These are phyloP conservation scores for Gnaphalium uliginosum DNA, from an alignment of 129 eudicot species.

Conservation along the genomic window DNA sequence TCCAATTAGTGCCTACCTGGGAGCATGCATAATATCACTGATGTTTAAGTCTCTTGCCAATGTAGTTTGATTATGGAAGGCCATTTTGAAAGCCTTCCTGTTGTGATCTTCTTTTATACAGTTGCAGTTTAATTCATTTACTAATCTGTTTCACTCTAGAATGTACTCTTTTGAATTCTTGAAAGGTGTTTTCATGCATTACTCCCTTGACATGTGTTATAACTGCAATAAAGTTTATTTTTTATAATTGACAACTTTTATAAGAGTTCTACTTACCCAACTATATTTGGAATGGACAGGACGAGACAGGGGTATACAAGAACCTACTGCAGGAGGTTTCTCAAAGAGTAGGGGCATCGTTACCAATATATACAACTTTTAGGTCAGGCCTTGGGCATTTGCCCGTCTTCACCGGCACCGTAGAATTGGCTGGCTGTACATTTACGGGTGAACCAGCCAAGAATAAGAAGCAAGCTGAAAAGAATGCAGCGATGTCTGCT, in stretches of 20 bases:
- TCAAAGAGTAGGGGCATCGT: slow-evolving; percentile 90
- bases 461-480: slow-evolving; percentile 97
- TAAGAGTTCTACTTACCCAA: slow-evolving; percentile 2
- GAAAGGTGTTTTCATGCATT: neutral
- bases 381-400: slow-evolving; percentile 84
- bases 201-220: neutral
- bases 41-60: neutral
- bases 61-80: neutral
- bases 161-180: neutral
- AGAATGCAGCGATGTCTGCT: slow-evolving; percentile 98
- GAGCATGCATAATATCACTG: neutral
- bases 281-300: slow-evolving; percentile 45
- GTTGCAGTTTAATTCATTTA: neutral
- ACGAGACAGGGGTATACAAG: slow-evolving; percentile 96
- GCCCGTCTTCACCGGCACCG: slow-evolving; percentile 84
- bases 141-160: neutral
- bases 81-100: neutral
- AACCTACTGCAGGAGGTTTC: slow-evolving; percentile 97
- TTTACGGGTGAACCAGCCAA: slow-evolving; percentile 95
- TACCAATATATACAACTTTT: slow-evolving; percentile 77
- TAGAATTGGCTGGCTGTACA: slow-evolving; percentile 82
- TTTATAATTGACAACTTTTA: neutral
- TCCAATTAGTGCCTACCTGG: neutral
- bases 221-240: neutral
- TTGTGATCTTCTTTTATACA: neutral